Base-by-base conservation (phyloP, 2,329 filamentous ascomycete genomes). In the Pestalotiopsis sp. region DNA sequence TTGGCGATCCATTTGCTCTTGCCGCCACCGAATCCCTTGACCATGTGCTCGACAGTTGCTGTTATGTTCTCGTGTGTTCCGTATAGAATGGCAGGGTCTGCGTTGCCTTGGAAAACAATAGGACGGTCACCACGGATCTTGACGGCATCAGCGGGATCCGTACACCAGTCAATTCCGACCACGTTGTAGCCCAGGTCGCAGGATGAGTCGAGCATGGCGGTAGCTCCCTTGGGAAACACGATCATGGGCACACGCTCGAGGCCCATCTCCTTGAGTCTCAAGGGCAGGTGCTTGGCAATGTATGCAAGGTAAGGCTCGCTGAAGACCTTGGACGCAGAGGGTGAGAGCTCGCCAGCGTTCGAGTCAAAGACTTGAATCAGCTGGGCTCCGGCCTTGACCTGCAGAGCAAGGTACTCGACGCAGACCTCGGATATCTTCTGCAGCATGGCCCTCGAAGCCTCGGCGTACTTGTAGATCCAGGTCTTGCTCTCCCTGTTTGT, bases 301-400 rank as follows among this genome's bases (percentile, higher is more conserved):
- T 95, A 90, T 58, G 88, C 88, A 66, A 99, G 86, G 78, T 95
- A 97, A 1, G 96, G 96, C 73, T 96, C 88, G 2, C 93, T 91
- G 79, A 98, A 97, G 67, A 91, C 85, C 77, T 91, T 91, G 84
- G 98, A 99, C 0, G 92, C 90, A 6, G 88, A 82, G 1, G 96
- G 95, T 9, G 93, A 94, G 60, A 99, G 86, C 82, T 99, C 96
- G 57, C 94, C 95, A 2, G 96, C 96, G 95, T 96, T 99, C 0
- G 95, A 98, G 79, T 99, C 96, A 77, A 99, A 99, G 13, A 99
- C 94, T 86, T 98, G 96, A 36, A 98, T 86, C 78, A 98, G 88
- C 90, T 93, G 17, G 31, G 96, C 96, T 69, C 96, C 96, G 27
- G 96, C 96, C 76, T 92, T 88, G 69, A 99, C 95, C 81, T 99